A percentile compares a stretch with the other conserved stretches of the same genome.
Conservation (phyloP, 805 yeast genomes). For the Metschnikowia matae region DNA sequence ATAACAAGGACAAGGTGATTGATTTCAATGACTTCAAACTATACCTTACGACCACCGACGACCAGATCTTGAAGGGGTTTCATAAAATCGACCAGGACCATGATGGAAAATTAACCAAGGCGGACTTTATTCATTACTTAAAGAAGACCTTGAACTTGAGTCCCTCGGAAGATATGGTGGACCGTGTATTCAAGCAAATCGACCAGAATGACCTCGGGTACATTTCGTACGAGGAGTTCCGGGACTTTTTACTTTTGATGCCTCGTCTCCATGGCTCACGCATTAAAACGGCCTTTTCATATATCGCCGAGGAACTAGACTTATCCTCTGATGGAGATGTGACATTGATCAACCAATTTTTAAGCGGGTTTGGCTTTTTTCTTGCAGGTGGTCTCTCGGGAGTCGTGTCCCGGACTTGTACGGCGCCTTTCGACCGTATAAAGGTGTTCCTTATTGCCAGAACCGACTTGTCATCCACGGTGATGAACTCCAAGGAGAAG, state of each 20-base stretch:
- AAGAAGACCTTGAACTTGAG: slow-evolving; percentile 47
- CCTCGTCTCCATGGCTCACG: slow-evolving; percentile 78
- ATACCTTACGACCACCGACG: slow-evolving; percentile 65
- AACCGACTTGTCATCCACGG: slow-evolving; percentile 71
- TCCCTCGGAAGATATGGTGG: slow-evolving; percentile 51
- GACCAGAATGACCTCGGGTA: slow-evolving; percentile 59
- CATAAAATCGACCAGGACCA: slow-evolving; percentile 61
- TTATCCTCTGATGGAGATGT: slow-evolving; percentile 91
- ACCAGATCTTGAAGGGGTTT: slow-evolving; percentile 67
- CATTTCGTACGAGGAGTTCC: slow-evolving; percentile 81
- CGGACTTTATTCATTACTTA: slow-evolving; percentile 67
- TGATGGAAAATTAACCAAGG: slow-evolving; percentile 64
- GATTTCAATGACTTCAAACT: slow-evolving; percentile 64
- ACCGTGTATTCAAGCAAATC: slow-evolving; percentile 50
- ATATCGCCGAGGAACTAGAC: slow-evolving; percentile 74
- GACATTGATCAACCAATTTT: slow-evolving; percentile 69
- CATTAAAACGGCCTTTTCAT: slow-evolving; percentile 74
- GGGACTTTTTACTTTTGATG: slow-evolving; percentile 75
- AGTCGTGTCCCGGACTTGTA: slow-evolving; percentile 90
- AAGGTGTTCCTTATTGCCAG: slow-evolving; percentile 92
- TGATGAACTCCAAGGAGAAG: slow-evolving; percentile 52
- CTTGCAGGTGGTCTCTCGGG: slow-evolving; percentile 95
- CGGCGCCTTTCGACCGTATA: slow-evolving; percentile 95
- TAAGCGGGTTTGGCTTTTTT: slow-evolving; percentile 85
- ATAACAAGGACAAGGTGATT: slow-evolving; percentile 51